Percentiles rank a stretch among this genome's conserved stretches.
Conservation (phyloP, 2,329 filamentous ascomycete genomes). For the Penicillium sp. region DNA sequence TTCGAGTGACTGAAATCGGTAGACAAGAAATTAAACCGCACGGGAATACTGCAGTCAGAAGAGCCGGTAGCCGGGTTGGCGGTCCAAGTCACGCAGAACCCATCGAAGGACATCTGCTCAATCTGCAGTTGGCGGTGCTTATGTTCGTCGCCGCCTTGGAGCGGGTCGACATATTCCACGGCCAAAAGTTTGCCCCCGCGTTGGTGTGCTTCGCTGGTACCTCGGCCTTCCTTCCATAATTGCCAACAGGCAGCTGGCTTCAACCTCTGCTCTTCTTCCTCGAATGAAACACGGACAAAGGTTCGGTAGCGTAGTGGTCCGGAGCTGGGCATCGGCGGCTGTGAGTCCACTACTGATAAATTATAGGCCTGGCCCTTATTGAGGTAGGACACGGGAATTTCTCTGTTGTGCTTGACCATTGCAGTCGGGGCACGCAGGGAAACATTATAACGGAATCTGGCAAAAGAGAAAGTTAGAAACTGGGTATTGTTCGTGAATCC, state of each 20-base stretch:
- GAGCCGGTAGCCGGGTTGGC: slow-evolving; percentile 62
- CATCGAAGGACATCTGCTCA: slow-evolving; percentile 81
- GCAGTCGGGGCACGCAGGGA: slow-evolving; percentile 92
- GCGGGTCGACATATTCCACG: slow-evolving; percentile 82
- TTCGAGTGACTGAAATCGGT: slow-evolving; percentile 99
- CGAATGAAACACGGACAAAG: slow-evolving; percentile 92
- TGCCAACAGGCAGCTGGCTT: slow-evolving; percentile 84
- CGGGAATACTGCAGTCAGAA: slow-evolving; percentile 80
- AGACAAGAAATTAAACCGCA: slow-evolving; percentile 97
- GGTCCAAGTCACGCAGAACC: slow-evolving; percentile 88
- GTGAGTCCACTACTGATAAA: slow-evolving; percentile 77
- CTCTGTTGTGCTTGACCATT: slow-evolving; percentile 82
- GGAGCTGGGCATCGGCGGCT: slow-evolving; percentile 57
- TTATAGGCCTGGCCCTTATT: slow-evolving; percentile 97
- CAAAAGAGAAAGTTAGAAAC: slow-evolving; percentile 13
- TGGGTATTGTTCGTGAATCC: neutral
- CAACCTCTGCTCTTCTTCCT: slow-evolving; percentile 88
- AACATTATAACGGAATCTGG: slow-evolving; percentile 80
- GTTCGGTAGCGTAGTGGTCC: slow-evolving; percentile 77
- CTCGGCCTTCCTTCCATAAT: slow-evolving; percentile 92
- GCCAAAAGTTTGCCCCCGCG: slow-evolving; percentile 88
- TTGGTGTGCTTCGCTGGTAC: slow-evolving; percentile 93
- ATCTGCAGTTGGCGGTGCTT: slow-evolving; percentile 65
- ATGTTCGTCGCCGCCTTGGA: slow-evolving; percentile 55
- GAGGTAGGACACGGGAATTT: slow-evolving; percentile 95